Evolutionary conservation across 73 alveolate genomes (phyloP).

Genomic region (Tetrahymena thermophila): DNA sequence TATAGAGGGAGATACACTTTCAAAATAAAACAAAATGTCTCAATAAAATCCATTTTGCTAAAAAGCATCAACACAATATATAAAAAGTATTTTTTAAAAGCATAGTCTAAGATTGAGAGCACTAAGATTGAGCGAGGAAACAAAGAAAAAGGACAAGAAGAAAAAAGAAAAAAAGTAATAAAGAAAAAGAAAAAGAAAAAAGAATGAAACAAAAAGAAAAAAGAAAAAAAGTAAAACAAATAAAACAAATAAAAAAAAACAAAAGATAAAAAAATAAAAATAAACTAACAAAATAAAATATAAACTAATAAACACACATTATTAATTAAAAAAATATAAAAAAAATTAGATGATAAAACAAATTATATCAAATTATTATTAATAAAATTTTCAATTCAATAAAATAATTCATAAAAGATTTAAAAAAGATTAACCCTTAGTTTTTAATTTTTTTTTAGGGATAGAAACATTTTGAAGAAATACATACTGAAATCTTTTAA

Average conservation of each 20-base stretch:
- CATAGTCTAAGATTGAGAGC: neutral
- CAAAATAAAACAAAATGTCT: neutral
- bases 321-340: no score
- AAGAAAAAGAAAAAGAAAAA: neutral
- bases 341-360: no score
- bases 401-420: no score
- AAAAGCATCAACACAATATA: neutral
- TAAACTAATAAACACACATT: no score
- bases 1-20: neutral
- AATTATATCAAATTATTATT: no score
- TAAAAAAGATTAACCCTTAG: no score
- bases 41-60: neutral
- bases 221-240: neutral
- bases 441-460: no score
- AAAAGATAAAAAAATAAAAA: no score
- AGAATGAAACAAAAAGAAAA: neutral
- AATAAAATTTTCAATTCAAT: no score
- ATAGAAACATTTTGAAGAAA: no score
- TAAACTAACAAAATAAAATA: no score
- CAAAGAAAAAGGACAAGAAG: neutral
- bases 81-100: neutral
- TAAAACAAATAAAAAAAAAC: neutral
- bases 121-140: slow-evolving; percentile 3
- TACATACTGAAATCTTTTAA: no score
- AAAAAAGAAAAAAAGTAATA: neutral